Base-by-base conservation (phyloP, 176 grass and related monocot species). In the Ananas comosus region DNA sequence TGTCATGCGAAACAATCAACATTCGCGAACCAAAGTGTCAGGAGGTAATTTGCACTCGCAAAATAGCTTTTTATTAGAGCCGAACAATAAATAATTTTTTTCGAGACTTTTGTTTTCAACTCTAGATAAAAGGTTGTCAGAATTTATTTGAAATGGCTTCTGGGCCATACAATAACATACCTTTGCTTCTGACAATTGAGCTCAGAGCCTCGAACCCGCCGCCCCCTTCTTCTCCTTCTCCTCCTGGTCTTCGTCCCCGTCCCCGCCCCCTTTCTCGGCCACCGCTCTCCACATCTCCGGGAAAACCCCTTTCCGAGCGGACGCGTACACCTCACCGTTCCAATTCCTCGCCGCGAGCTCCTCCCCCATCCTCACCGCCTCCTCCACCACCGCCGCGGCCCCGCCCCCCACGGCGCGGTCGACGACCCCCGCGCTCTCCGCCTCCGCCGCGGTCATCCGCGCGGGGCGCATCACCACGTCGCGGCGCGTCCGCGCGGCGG, bases 261-360 rank as follows among this genome's bases (percentile, higher is more conserved):
- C 51, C 67, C 78, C 83, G 18, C 84, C 91, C 58, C 84, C 78
- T 9, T 70, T 51, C 1, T 91, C 64, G 11, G 72, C 93, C 0
- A 96, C 65, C 2, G 75, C 64, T 13, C 50, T 85, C 74, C 83
- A 90, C 29, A 80, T 73, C 11, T 92, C 73, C 16, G 73, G 85
- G 65, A 64, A 91, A 67, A 83, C 51, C 33, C 74, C 87, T 49
- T 89, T 58, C 73, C 92, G 81, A 1, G 89, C 85, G 11, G 86
- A 87, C 1, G 81, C 53, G 70, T 96, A 96, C 9, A 91, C 86
- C 17, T 51, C 65, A n/a, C 81, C 84, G 51, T 96, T 72, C 92
- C 92, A 91, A 63, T 89, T 87, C 83, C 83, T 89, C 5, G 76
- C 83, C 2, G 89, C 88, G 52, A 96, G 70, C 71, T 92, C 78